A percentile compares a stretch with the other conserved stretches of the same genome.
These are phyloP conservation scores for Naganishia randhawae DNA, from an alignment of 768 basidiomycete genomes.

Conservation along the genomic window DNA sequence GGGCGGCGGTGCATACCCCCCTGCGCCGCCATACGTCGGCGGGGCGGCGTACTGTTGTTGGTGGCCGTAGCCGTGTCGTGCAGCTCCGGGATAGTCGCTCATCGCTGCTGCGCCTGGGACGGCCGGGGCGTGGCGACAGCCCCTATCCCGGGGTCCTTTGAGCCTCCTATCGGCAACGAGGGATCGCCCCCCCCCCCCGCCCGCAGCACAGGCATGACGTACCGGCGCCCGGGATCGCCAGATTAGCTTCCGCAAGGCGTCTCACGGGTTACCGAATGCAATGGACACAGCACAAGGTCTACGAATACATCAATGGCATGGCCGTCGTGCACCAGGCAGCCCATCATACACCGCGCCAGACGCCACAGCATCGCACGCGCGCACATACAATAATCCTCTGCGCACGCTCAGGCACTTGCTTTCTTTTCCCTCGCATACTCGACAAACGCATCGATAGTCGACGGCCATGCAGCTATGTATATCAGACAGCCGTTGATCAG, in stretches of 20 bases:
- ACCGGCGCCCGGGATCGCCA: conserved; percentile 1
- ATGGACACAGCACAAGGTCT: too few relatives aligned
- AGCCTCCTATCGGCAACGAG: neutral
- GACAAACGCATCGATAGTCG: conserved; percentile 49
- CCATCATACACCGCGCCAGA: too few relatives aligned
- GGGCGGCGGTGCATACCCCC: conserved; percentile 4
- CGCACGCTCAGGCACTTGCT: neutral
- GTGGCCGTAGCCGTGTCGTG: conserved; percentile 17
- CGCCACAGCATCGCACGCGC: too few relatives aligned
- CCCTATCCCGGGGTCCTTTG: too few relatives aligned
- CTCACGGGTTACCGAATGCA: too few relatives aligned
- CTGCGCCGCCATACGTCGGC: neutral
- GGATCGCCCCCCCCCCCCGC: neutral
- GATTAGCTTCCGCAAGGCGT: too few relatives aligned
- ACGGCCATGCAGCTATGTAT: conserved; percentile 51
- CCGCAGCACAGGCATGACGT: neutral
- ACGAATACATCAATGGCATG: too few relatives aligned
- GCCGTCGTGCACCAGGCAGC: too few relatives aligned
- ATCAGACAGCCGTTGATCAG: neutral
- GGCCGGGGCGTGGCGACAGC: too few relatives aligned
- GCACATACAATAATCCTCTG: too few relatives aligned
- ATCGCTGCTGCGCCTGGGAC: neutral
- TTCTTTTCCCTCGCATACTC: conserved; percentile 25
- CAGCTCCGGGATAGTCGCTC: conserved; percentile 26
- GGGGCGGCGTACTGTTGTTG: neutral